Percentiles rank a stretch among this genome's conserved stretches.
Conservation (phyloP, 495 filamentous ascomycete species). For the Aspergillus carlsbadensis region DNA sequence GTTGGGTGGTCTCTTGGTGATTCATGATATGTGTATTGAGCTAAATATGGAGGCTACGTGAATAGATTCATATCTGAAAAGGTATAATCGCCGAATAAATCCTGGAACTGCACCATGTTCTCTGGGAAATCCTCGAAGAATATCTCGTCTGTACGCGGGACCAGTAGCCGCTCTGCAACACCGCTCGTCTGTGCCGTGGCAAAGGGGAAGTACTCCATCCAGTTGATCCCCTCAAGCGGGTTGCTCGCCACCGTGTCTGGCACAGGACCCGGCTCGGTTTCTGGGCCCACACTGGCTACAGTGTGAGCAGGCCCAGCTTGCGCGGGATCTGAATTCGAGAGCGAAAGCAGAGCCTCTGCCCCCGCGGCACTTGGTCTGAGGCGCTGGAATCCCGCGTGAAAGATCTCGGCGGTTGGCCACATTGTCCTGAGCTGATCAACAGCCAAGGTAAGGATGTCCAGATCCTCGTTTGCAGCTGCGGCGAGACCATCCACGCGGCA, state of each 20-base stretch:
- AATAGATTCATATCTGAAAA: conserved; percentile 4
- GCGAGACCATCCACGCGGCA: conserved; percentile 26
- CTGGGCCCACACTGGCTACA: neutral
- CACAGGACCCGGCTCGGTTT: neutral
- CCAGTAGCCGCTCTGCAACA: conserved; percentile 4
- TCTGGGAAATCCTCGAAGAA: conserved; percentile 9
- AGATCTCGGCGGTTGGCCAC: conserved; percentile 36
- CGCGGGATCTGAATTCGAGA: neutral
- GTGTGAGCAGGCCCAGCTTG: neutral
- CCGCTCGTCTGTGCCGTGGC: conserved; percentile 10
- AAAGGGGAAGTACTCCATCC: conserved; percentile 14
- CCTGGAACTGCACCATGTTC: conserved; percentile 11
- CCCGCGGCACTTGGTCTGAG: conserved; percentile 18
- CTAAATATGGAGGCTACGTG: neutral
- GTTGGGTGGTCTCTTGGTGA: neutral
- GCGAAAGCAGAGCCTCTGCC: neutral
- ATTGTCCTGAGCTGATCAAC: conserved; percentile 28
- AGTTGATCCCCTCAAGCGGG: neutral
- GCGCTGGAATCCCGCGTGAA: conserved; percentile 31
- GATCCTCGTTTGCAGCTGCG: conserved; percentile 28
- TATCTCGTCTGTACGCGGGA: conserved; percentile 7
- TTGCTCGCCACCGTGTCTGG: neutral
- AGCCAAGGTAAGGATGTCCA: conserved; percentile 28
- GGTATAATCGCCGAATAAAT: conserved; percentile 4
- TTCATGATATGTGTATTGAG: neutral